A percentile compares a stretch with the other conserved stretches of the same genome.
phyloP scores from a whole-genome alignment of 306 rosid genomes.

The Cucumis sativus region Cucumber_9930_V3 NC_026656.2:1007501-1008000 shows the following conservation, averaged over 20 bases:
- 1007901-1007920: neutral
- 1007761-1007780: neutral
- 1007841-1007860: neutral
- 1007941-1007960: neutral
- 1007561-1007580: neutral
- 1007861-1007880: neutral
- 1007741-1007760: neutral
- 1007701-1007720: conserved; percentile 91
- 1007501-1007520: neutral
- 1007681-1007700: conserved; percentile 81
- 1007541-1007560: neutral
- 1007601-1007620: conserved; percentile 27
- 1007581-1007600: conserved; percentile 9
- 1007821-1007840: neutral
- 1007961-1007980: neutral
- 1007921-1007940: neutral
- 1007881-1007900: neutral
- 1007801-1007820: neutral
- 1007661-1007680: conserved; percentile 65
- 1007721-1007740: conserved; percentile 31
- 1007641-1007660: conserved; percentile 91
- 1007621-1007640: conserved; percentile 82
- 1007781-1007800: neutral
- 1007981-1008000: neutral
- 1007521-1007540: neutral